Evolutionary conservation across 2,329 filamentous ascomycete species (phyloP), one percentile per base, ranked within the genome.

Genomic region (Harringtonia aguacate): DNA sequence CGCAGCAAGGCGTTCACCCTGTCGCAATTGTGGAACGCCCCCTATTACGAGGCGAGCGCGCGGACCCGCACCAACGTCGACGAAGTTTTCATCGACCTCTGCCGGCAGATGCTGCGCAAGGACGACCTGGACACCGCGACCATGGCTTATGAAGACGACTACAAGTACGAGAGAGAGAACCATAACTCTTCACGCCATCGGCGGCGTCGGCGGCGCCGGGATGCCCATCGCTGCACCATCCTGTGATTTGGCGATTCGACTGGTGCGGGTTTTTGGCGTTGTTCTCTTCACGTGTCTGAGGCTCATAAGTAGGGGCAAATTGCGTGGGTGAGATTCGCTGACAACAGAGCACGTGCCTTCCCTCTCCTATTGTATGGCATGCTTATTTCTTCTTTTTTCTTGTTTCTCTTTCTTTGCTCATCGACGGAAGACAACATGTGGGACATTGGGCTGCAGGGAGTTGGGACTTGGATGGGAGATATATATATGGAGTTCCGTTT

Each of bases 31-130:
- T 95, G 88, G 88, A 83, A 82, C 18, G 85, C 85, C 30, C 88
- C 88, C 1, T 95, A 94, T 61, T 95, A 94, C 58, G 88, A 95
- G 66, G 84, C 88, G 30, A 90, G 84, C 50, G 88, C 88, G 41
- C 73, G 88, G 50, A 80, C 85, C 54, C 73, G 82, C 56, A 85
- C 84, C 50, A 95, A 95, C 54, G 88, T 95, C 15, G 86, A 94
- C 54, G 88, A 94, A 60, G 86, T 89, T 38, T 95, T 94, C 62
- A 67, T 86, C 52, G 85, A 92, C 60, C 73, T 94, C 45, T 90
- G 85, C 58, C 75, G 85, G 48, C 86, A 92, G 61, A 87, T 94
- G 65, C 77, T 92, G 46, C 73, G 80, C 49, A 84, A 79, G 55
- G 84, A 90, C 49, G 77, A 80, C 54, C 53, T 53, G 18, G 62